Evolutionary conservation across 225 moss, liverwort and hornwort genomes (phyloP).

Genomic region (Sphagnum tenellum): DNA sequence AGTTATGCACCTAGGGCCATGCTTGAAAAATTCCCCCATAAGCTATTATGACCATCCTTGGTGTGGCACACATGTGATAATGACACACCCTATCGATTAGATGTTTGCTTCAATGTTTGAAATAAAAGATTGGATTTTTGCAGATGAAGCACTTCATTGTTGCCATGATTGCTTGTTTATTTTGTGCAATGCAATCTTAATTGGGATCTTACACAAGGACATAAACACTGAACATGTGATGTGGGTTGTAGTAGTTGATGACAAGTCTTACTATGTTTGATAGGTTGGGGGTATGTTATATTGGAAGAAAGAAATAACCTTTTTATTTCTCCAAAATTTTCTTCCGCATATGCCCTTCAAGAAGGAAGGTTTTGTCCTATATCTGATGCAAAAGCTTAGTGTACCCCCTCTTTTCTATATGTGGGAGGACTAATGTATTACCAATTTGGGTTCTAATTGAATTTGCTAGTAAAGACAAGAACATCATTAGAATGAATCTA

Average conservation of each 20-base stretch:
- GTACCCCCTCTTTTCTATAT: conserved; percentile 78
- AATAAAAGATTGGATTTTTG: conserved; percentile 72
- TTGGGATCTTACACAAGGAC: conserved; percentile 82
- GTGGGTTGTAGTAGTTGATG: conserved; percentile 83
- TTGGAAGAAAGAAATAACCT: conserved; percentile 92
- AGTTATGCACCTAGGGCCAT: conserved; percentile 96
- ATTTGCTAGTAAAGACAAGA: too few species aligned
- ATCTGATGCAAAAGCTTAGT: conserved; percentile 91
- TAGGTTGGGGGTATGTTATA: conserved; percentile 95
- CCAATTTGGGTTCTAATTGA: too few species aligned
- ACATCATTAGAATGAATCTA: too few species aligned
- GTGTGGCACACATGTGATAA: conserved; percentile 95
- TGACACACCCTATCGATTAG: conserved; percentile 86
- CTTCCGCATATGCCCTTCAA: conserved; percentile 88
- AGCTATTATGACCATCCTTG: conserved; percentile 96
- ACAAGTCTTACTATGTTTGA: conserved; percentile 78
- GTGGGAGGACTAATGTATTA: conserved; percentile 50
- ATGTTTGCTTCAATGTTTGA: conserved; percentile 75
- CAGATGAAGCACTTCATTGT: conserved; percentile 82
- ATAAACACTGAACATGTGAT: conserved; percentile 95
- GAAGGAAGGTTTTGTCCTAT: conserved; percentile 88
- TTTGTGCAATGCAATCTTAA: conserved; percentile 73
- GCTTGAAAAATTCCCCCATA: conserved; percentile 78
- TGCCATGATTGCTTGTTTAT: conserved; percentile 93
- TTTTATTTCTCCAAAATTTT: conserved; percentile 73